phyloP scores from a whole-genome alignment of 441 rosid genomes.

The Pelargonium cotyledonis region DNA sequence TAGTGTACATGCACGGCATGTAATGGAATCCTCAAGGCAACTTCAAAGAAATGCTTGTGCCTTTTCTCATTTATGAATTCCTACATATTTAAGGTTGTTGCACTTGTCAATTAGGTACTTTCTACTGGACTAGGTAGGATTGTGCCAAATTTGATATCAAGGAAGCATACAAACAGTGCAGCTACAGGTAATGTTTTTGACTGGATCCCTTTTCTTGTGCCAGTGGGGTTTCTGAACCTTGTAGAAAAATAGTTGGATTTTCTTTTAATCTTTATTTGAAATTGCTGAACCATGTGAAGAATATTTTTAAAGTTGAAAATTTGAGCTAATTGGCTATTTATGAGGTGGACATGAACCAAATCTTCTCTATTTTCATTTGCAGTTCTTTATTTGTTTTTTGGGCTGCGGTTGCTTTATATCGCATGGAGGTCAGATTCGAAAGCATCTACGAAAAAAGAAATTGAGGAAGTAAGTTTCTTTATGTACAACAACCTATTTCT shows the following conservation, averaged over 20 bases:
- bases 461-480: slow-evolving; percentile 69
- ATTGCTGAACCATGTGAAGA: background rate
- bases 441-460: slow-evolving; percentile 84
- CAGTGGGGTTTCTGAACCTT: background rate
- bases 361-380: slow-evolving; percentile 18
- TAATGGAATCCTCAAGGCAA: background rate
- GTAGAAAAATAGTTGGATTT: background rate
- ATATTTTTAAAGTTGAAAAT: background rate
- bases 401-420: slow-evolving; percentile 86
- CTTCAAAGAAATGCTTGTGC: background rate
- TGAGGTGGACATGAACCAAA: background rate
- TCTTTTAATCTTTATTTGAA: background rate
- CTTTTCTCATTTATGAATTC: slow-evolving; percentile 6
- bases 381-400: slow-evolving; percentile 91
- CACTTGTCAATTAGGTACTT: slow-evolving; percentile 53
- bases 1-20: background rate
- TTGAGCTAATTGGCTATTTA: background rate
- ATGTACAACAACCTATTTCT: background rate
- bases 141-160: slow-evolving; percentile 65
- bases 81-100: background rate
- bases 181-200: slow-evolving; percentile 63
- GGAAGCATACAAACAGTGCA: slow-evolving; percentile 97
- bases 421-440: slow-evolving; percentile 98
- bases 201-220: background rate
- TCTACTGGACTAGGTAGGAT: slow-evolving; percentile 61